Evolutionary conservation across 345 rosid species (phyloP), one percentile per base, ranked within the genome.

Genomic region (Hibiscus trionum): DNA sequence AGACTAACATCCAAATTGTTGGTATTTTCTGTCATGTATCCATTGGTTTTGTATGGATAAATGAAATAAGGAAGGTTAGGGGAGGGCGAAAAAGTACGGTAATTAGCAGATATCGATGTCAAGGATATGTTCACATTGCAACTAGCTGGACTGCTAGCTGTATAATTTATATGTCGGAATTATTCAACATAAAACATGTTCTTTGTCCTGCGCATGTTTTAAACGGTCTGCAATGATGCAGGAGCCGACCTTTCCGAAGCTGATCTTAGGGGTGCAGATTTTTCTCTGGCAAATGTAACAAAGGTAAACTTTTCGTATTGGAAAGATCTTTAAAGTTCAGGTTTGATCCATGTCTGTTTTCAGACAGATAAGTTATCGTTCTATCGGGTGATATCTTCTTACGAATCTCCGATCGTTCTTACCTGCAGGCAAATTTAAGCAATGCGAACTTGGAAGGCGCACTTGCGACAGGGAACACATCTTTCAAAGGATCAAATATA

Each of bases 401-500:
- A 37, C 4, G 42, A 37, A 37, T 37, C 42, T 37, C 42, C 42
- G 42, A 37, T 11, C 17, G 24, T n/a, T 47, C 67, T 65, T 75
- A 58, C 29, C 26, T 80, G 80, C 84, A 94, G 98, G 97, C 72
- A 66, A 94, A 91, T 74, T 73, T 94, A 76, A 88, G 84, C 67
- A 91, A 94, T 75, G 98, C 97, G 60, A 94, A 88, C 82, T 81
- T 94, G 80, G 98, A 91, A 87, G 98, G 98, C 72, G 96, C 96
- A 4, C 82, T 85, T 73, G 86, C 85, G 72, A 91, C 97, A 3
- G 97, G 98, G 64, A 94, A 94, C 80, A 88, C 97, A n/a, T 91
- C 98, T 57, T 91, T 94, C 77, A 90, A n/a, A 77, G 97, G 96
- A 79, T 88, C 98, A 73, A 90, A 78, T 53, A 88, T 94, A 70